Evolutionary conservation across 75 land plant species (phyloP).

Genomic region (Isoetes taiwanensis): DNA sequence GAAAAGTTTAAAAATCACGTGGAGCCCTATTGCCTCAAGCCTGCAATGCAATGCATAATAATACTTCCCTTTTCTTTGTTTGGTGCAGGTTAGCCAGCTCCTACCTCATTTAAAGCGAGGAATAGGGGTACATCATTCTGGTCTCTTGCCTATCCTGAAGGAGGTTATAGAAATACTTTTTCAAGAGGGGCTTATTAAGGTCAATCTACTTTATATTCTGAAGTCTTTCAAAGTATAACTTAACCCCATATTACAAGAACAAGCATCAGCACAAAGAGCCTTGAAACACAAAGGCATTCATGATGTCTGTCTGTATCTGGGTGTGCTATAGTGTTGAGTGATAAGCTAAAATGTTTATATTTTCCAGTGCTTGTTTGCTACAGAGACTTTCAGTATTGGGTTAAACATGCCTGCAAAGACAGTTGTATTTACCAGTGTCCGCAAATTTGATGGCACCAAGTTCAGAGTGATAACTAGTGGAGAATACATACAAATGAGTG

Average conservation of each 20-base stretch:
- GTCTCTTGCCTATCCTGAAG: conserved; percentile 89
- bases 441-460: conserved; percentile 96
- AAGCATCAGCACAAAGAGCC: too few relatives aligned
- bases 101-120: conserved; percentile 83
- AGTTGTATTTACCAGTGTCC: conserved; percentile 90
- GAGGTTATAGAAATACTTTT: conserved; percentile 98
- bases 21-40: background rate
- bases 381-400: conserved; percentile 99
- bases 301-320: too few relatives aligned
- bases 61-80: background rate
- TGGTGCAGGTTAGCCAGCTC: conserved; percentile 64
- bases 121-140: conserved; percentile 99
- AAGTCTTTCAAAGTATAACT: too few relatives aligned
- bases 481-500: conserved; percentile 99
- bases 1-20: background rate
- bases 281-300: too few relatives aligned
- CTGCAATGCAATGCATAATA: background rate
- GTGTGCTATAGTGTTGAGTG: too few relatives aligned
- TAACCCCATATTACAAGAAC: too few relatives aligned
- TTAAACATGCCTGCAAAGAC: conserved; percentile 99
- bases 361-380: conserved; percentile 91
- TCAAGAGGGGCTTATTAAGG: conserved; percentile 98
- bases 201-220: conserved; percentile 8
- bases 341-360: too few relatives aligned
- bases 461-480: conserved; percentile 96